A percentile compares a stretch with the other conserved stretches of the same genome.
These are phyloP conservation scores for Senecio squalidus DNA, from an alignment of 140 eudicot species.

Conservation along the genomic window DNA sequence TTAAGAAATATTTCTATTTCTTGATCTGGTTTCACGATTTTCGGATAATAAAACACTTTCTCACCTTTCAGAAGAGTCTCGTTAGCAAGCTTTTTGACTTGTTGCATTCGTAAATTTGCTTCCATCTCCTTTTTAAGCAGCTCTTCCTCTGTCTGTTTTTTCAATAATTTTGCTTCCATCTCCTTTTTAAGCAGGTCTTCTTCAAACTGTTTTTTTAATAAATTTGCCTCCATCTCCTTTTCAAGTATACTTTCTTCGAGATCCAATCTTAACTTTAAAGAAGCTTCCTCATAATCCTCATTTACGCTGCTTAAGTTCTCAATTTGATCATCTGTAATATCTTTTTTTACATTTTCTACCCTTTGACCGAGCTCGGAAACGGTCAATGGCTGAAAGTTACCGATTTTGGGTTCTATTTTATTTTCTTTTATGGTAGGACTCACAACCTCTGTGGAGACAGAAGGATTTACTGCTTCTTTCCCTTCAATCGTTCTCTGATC, in stretches of 20 bases:
- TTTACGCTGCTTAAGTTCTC: slow-evolving; percentile 8
- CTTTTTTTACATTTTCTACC: slow-evolving; percentile 31
- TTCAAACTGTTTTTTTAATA: slow-evolving; percentile 42
- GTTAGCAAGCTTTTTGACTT: slow-evolving; percentile 57
- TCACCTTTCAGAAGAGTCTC: slow-evolving; percentile 58
- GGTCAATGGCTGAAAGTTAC: slow-evolving; percentile 11
- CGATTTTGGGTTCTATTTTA: slow-evolving; percentile 27
- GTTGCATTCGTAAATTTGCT: slow-evolving; percentile 51
- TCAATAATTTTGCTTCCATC: slow-evolving; percentile 12
- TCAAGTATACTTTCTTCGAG: slow-evolving; percentile 42
- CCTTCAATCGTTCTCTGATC: slow-evolving; percentile 50
- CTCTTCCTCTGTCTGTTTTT: slow-evolving; percentile 21
- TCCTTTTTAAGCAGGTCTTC: slow-evolving; percentile 20
- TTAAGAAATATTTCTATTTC: slow-evolving; percentile 72
- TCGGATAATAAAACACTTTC: slow-evolving; percentile 70
- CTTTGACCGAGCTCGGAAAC: slow-evolving; percentile 19
- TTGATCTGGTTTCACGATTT: slow-evolving; percentile 61
- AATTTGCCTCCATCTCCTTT: slow-evolving; percentile 19
- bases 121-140: slow-evolving; percentile 50
- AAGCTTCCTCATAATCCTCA: slow-evolving; percentile 28
- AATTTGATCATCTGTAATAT: slow-evolving; percentile 4
- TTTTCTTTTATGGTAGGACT: slow-evolving; percentile 31
- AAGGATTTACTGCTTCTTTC: slow-evolving; percentile 35
- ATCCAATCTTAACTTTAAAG: slow-evolving; percentile 51
- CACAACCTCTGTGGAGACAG: slow-evolving; percentile 35